Evolutionary conservation across 768 basidiomycete species (phyloP).

Genomic region (Boletus vinaceobasis): DNA sequence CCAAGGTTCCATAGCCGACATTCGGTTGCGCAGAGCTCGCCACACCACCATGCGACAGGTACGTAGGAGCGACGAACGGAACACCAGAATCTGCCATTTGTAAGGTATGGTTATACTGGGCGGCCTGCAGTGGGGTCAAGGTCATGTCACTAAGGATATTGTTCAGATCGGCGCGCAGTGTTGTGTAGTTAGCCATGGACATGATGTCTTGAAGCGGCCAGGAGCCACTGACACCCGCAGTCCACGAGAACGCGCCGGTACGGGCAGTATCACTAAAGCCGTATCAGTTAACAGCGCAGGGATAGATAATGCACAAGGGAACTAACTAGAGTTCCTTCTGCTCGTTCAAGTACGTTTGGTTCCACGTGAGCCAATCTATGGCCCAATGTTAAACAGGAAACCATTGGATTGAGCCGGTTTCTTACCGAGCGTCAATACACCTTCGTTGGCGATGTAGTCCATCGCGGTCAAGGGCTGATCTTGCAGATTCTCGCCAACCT

Average conservation of each 20-base stretch:
- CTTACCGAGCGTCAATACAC: neutral
- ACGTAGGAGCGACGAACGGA: neutral
- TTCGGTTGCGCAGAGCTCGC: neutral
- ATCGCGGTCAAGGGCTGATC: neutral
- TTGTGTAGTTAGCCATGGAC: neutral
- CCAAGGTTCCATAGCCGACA: neutral
- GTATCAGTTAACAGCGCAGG: neutral
- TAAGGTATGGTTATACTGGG: neutral
- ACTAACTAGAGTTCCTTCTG: neutral
- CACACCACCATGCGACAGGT: neutral
- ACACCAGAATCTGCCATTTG: neutral
- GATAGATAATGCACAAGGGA: neutral
- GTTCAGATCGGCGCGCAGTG: neutral
- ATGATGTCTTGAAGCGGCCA: neutral
- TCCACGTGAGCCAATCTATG: neutral
- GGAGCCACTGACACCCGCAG: neutral
- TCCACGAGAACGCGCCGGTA: neutral
- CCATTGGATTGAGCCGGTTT: neutral
- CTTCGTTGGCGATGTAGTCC: neutral
- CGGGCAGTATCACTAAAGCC: neutral
- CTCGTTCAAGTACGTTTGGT: neutral
- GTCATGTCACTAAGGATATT: neutral
- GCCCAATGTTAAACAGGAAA: neutral
- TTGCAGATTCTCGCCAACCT: conserved; percentile 1
- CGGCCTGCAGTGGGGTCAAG: neutral